Percentiles rank a stretch among this genome's conserved stretches.
phyloP scores from a whole-genome alignment of 2,329 filamentous ascomycete species.

The Aspergillus niger region DNA sequence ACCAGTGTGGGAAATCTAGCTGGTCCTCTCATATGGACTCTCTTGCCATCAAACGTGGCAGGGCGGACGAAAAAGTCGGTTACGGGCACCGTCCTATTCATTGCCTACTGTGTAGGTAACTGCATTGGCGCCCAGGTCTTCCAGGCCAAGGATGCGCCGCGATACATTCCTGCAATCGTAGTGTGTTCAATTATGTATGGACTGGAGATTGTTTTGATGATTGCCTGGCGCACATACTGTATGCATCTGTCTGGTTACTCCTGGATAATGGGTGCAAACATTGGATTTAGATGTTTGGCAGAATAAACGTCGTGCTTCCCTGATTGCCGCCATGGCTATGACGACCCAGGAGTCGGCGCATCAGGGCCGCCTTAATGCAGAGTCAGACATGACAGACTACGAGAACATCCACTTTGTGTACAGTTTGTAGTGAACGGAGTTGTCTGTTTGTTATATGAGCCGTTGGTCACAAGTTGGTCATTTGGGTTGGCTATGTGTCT shows the following conservation, averaged over 20 bases:
- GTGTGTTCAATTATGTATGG: background rate
- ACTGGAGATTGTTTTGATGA: background rate
- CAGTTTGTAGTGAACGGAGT: background rate
- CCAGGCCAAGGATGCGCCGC: background rate
- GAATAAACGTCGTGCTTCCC: background rate
- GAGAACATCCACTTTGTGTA: background rate
- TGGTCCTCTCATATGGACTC: background rate
- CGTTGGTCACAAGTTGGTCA: too few relatives aligned
- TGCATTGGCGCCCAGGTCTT: background rate
- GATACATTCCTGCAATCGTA: background rate
- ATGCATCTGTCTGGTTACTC: too few relatives aligned
- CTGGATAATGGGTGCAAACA: too few relatives aligned
- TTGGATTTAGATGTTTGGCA: background rate
- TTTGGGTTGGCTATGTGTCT: too few relatives aligned
- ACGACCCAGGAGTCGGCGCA: background rate
- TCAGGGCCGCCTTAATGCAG: background rate
- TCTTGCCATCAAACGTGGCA: background rate
- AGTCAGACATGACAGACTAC: background rate
- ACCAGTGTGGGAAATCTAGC: background rate
- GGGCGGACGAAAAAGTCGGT: background rate
- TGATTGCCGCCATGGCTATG: background rate
- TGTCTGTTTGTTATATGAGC: too few relatives aligned
- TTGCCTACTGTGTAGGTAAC: background rate
- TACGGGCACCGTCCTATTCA: background rate
- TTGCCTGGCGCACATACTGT: background rate